Percentiles rank a stretch among this genome's conserved stretches.
Evolutionary conservation across 2,329 filamentous ascomycete genomes (phyloP).

Genomic region (Colletotrichum sp.): DNA sequence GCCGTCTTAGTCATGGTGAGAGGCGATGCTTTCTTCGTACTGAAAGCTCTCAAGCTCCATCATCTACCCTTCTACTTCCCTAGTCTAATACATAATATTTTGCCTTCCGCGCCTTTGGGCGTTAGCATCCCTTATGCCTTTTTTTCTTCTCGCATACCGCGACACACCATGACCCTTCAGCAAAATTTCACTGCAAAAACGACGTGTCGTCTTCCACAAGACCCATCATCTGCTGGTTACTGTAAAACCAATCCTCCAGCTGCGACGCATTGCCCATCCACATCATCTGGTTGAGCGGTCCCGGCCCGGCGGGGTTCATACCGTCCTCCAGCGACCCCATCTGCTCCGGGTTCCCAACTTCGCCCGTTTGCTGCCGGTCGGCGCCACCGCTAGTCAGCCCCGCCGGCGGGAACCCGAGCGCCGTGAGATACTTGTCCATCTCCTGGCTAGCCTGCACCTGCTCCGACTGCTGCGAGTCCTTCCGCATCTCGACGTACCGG

Average conservation of each 20-base stretch:
- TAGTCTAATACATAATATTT: background rate
- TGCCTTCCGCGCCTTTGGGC: background rate
- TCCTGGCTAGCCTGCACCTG: constrained; percentile 38
- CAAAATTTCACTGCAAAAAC: background rate
- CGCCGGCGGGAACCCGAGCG: constrained; percentile 47
- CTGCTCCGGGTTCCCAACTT: background rate
- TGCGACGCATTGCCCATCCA: constrained; percentile 43
- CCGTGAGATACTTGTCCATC: constrained; percentile 57
- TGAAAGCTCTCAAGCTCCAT: background rate
- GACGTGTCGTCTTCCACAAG: constrained; percentile 32
- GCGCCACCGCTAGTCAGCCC: background rate
- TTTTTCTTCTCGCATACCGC: background rate
- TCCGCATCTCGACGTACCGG: constrained; percentile 62
- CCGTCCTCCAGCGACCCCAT: background rate
- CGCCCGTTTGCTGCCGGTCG: constrained; percentile 11
- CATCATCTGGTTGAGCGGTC: constrained; percentile 28
- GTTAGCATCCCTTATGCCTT: background rate
- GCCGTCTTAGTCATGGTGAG: background rate
- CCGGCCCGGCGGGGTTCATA: constrained; percentile 4
- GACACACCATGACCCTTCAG: background rate
- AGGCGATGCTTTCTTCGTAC: background rate
- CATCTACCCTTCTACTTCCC: background rate
- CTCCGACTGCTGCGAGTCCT: constrained; percentile 27
- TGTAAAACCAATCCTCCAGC: constrained; percentile 43
- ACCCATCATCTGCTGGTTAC: constrained; percentile 41